phyloP scores from a whole-genome alignment of 208 protist species.

The Crithidia brevicula region DNA sequence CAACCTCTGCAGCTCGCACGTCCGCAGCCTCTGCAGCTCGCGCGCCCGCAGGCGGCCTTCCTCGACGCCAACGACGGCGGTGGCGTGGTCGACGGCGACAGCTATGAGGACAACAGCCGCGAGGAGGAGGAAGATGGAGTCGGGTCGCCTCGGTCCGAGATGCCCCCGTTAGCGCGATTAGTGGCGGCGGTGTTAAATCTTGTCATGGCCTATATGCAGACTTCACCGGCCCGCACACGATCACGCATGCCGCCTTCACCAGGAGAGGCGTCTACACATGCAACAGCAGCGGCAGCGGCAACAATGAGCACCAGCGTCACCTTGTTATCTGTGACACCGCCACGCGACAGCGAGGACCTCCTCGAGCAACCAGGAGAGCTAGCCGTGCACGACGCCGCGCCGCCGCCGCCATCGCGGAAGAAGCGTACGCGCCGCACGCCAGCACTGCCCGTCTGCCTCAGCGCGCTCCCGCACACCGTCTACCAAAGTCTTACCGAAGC shows the following conservation, averaged over 20 bases:
- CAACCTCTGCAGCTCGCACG: background rate
- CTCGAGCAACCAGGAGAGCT: background rate
- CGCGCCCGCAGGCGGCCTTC: background rate
- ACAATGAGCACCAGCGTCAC: background rate
- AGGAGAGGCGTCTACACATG: no score
- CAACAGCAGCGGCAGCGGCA: background rate
- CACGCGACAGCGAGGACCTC: background rate
- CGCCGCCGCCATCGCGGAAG: background rate
- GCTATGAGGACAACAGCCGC: background rate
- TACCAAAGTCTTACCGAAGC: constrained; percentile 32
- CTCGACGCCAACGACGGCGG: background rate
- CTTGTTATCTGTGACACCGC: background rate
- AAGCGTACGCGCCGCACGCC: background rate
- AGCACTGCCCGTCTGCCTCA: constrained; percentile 10
- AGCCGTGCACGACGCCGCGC: background rate
- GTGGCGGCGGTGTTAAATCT: constrained; percentile 17
- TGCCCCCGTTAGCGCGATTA: constrained; percentile 23
- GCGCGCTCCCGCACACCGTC: constrained; percentile 2
- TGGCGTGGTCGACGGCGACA: background rate
- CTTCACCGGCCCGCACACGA: background rate
- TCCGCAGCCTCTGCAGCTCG: background rate
- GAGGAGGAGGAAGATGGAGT: background rate
- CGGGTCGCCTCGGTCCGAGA: constrained; percentile 8
- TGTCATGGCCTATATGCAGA: constrained; percentile 19
- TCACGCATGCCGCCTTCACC: background rate